These are phyloP conservation scores for Rhizopus stolonifer DNA, from an alignment of 371 early-diverging fungal genomes.

Conservation along the genomic window DNA sequence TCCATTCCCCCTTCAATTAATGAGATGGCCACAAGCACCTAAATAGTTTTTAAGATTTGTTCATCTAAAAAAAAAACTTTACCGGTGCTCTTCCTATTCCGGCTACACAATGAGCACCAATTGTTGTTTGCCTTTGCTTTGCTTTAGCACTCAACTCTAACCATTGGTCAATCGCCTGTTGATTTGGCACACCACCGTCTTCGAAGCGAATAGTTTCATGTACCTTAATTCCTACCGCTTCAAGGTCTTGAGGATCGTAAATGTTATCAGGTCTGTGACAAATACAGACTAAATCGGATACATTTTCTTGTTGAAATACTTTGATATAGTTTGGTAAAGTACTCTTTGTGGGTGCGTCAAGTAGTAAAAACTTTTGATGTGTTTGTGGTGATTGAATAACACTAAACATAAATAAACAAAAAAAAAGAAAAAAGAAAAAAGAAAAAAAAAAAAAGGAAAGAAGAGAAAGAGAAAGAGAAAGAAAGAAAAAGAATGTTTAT, in stretches of 20 bases:
- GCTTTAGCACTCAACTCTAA: constrained; percentile 37
- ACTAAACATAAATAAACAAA: constrained; percentile 28
- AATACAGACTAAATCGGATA: constrained; percentile 56
- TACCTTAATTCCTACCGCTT: constrained; percentile 52
- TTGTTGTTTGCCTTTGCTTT: constrained; percentile 28
- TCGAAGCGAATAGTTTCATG: constrained; percentile 60
- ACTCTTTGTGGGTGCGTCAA: constrained; percentile 61
- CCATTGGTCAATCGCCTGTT: constrained; percentile 42
- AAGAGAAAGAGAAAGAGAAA: not conserved
- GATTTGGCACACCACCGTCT: constrained; percentile 55
- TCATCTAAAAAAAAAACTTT: constrained; percentile 2
- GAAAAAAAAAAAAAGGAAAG: constrained; percentile 4
- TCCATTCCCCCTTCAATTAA: constrained; percentile 72
- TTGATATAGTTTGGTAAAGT: constrained; percentile 48
- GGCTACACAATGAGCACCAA: constrained; percentile 72
- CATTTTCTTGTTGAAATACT: constrained; percentile 47
- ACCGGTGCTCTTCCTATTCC: constrained; percentile 78
- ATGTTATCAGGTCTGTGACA: constrained; percentile 50
- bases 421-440: not conserved
- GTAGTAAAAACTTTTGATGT: constrained; percentile 53
- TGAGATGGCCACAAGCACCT: constrained; percentile 61
- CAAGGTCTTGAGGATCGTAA: constrained; percentile 50
- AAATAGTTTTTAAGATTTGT: not conserved
- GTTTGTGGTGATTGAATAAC: constrained; percentile 28
- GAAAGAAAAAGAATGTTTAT: too few relatives aligned